Percentiles rank a stretch among this genome's conserved stretches.
phyloP scores from a whole-genome alignment of 2,329 filamentous ascomycete genomes.

The Exophiala sideris region DNA sequence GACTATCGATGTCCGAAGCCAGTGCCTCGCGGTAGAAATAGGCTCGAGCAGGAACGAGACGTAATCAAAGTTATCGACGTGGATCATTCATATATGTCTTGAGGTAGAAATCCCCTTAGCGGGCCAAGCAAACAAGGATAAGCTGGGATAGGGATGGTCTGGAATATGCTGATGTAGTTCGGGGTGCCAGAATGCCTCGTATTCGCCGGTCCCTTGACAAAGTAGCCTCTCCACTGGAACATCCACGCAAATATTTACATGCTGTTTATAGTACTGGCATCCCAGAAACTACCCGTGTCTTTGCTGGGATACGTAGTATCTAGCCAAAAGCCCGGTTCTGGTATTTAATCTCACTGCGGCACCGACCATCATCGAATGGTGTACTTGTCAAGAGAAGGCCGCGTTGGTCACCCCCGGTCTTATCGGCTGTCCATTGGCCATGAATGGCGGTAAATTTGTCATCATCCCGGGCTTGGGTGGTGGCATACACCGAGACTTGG shows the following conservation, averaged over 20 bases:
- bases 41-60: not conserved
- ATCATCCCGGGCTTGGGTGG: slow-evolving; percentile 1
- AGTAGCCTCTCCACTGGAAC: no score
- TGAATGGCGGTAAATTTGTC: slow-evolving; percentile 4
- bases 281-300: no score
- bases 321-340: no score
- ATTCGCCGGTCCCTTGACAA: no score
- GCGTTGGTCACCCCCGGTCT: slow-evolving; percentile 2
- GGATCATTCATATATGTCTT: not conserved
- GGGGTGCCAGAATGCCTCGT: no score
- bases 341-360: no score
- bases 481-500: slow-evolving; percentile 1
- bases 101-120: not conserved
- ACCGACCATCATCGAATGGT: slow-evolving; percentile 2
- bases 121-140: not conserved
- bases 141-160: not conserved
- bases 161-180: not conserved
- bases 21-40: not conserved
- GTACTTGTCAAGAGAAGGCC: not conserved
- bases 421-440: slow-evolving; percentile 2
- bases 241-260: no score
- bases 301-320: no score
- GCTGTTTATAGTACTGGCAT: no score
- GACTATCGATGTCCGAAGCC: not conserved
- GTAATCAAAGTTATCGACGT: not conserved